These are phyloP conservation scores for Erodium texanum DNA, from an alignment of 441 rosid genomes.

Conservation along the genomic window DNA sequence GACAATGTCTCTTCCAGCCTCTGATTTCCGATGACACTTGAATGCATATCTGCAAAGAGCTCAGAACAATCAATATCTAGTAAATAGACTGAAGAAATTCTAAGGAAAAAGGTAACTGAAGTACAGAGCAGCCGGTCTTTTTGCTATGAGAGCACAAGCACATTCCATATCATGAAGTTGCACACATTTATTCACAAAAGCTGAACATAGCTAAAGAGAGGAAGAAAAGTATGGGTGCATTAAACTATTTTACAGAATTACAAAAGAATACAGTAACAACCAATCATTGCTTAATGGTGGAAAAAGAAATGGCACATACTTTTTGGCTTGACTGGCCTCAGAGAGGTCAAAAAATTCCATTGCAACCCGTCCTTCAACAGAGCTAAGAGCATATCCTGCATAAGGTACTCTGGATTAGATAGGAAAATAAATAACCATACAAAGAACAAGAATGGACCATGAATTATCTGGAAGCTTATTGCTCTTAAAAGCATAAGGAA, in stretches of 20 bases:
- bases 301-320: constrained; percentile 32
- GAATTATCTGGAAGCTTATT: background rate
- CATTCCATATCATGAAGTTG: no score
- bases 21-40: constrained; percentile 93
- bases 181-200: no score
- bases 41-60: constrained; percentile 71
- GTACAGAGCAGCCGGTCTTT: no score
- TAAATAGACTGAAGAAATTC: background rate
- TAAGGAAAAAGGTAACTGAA: no score
- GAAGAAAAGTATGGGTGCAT: no score
- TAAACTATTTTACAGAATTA: no score
- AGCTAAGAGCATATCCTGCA: constrained; percentile 93
- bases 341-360: constrained; percentile 93
- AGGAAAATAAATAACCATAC: background rate
- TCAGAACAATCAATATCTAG: constrained; percentile 11
- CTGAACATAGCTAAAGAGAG: no score
- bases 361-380: constrained; percentile 89
- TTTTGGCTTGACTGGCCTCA: constrained; percentile 89
- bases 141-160: no score
- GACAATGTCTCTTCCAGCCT: constrained; percentile 93
- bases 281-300: background rate
- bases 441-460: background rate
- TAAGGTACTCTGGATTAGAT: constrained; percentile 16
- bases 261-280: no score
- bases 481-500: background rate